Evolutionary conservation across 352 stramenopile genomes (phyloP), one percentile per base, ranked within the genome.

Genomic region (Hyaloperonospora brassicae): DNA sequence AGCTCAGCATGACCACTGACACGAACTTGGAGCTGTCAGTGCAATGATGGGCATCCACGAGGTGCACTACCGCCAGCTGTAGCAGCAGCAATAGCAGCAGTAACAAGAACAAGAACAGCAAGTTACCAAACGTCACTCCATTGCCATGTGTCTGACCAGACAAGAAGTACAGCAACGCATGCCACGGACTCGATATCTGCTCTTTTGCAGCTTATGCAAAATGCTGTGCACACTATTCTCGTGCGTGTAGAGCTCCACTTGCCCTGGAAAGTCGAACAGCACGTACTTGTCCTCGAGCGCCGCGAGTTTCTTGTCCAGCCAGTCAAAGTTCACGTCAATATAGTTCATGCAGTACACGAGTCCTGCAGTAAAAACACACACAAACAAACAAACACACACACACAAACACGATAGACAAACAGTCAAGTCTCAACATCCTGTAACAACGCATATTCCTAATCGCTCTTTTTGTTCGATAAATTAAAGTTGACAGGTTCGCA

Each of bases 331-430:
- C 48, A 97, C 73, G 43, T 98, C 66, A 10, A 99, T 85, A 72
- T 98, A 99, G 69, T 99, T 95, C 94, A 99, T 98, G 68, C 97
- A 99, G 66, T 99, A 99, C 12, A 99, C 83, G 11, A 99, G 74
- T 11, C 82, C 81, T 91, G 50, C 24, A 49, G 12, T 48, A 3
- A 4, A 27, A 2, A 44, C 5, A 44, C 22, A 22, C 39, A 34
- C 27, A 34, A 34, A 9, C 4, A 34, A 34, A 34, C 4, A 8
- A 4, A 34, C 27, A 34, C 4, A 8, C 27, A 34, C 27, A 34
- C 8, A 34, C 8, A 4, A 34, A 9, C 8, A 34, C 4, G 17
- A 17, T 17, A 17, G 17, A 17, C 17, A 17, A 17, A 17, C 17
- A 17, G 17, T 17, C 17, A 17, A 17, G 17, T 17, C 17, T 17